Conservation (phyloP, 2,329 filamentous ascomycete genomes). For the Cytospora leucostoma region DNA sequence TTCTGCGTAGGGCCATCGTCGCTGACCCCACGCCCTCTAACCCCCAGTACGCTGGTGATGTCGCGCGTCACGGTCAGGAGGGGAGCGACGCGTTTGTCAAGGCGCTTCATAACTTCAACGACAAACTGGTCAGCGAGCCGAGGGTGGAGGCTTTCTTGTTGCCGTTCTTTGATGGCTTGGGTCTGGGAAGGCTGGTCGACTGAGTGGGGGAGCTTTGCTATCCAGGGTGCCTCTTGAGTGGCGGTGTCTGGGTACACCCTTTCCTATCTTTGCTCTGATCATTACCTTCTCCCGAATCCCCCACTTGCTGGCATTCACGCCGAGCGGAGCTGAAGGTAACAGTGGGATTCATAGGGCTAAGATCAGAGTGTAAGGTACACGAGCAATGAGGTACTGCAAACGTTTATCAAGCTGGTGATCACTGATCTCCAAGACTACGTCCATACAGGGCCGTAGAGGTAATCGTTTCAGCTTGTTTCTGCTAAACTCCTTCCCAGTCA, state of each 20-base stretch:
- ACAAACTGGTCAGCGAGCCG: conserved; percentile 33
- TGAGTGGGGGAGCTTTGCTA: conserved; percentile 4
- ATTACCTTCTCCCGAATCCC: too few species aligned
- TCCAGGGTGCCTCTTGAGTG: too few species aligned
- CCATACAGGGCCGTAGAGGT: neutral
- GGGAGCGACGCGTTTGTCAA: conserved; percentile 11
- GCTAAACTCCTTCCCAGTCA: neutral
- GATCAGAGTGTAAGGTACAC: too few species aligned
- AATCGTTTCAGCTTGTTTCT: neutral
- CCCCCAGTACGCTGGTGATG: conserved; percentile 30
- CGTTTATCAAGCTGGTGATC: neutral
- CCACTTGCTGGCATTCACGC: too few species aligned
- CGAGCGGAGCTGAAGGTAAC: too few species aligned
- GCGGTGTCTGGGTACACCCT: too few species aligned
- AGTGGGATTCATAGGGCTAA: too few species aligned
- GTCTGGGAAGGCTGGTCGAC: conserved; percentile 35
- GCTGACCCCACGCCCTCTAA: conserved; percentile 41
- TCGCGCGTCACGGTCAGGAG: conserved; percentile 21
- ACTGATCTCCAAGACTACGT: neutral
- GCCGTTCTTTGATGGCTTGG: conserved; percentile 43
- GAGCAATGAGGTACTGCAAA: neutral
- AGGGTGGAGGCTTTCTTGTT: conserved; percentile 41
- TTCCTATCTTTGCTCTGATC: too few species aligned
- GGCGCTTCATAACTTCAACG: conserved; percentile 39
- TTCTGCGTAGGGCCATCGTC: conserved; percentile 51